Conservation (phyloP, 495 filamentous ascomycete genomes). For the Aspergillus homomorphus region DNA sequence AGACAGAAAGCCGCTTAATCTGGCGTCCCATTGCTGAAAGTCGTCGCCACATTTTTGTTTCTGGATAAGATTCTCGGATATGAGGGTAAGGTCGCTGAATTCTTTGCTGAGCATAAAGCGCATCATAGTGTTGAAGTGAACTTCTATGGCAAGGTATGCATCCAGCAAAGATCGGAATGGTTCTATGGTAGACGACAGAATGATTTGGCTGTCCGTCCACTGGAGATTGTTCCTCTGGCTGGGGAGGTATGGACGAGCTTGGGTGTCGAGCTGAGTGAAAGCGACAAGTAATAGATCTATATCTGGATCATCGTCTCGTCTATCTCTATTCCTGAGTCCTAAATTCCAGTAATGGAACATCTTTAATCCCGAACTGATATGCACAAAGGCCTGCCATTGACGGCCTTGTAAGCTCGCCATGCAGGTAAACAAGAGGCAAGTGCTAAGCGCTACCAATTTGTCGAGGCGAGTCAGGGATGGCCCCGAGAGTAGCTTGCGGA, state of each 20-base stretch:
- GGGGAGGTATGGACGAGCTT: background rate
- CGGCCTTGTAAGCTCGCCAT: background rate
- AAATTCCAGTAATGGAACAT: background rate
- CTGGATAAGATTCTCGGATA: background rate
- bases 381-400: constrained; percentile 3
- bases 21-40: background rate
- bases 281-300: background rate
- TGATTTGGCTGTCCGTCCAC: background rate
- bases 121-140: constrained; percentile 2
- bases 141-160: background rate
- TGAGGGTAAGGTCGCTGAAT: background rate
- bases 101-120: background rate
- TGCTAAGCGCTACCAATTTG: background rate
- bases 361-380: background rate
- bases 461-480: background rate
- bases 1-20: background rate
- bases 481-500: background rate
- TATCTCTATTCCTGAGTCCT: background rate
- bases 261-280: background rate
- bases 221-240: background rate
- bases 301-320: background rate
- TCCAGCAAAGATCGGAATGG: constrained; percentile 1
- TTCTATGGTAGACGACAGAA: background rate
- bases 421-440: background rate
- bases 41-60: background rate